Evolutionary conservation across 805 yeast species (phyloP), one percentile per base, ranked within the genome.

Genomic region (Metschnikowia kofuensis): DNA sequence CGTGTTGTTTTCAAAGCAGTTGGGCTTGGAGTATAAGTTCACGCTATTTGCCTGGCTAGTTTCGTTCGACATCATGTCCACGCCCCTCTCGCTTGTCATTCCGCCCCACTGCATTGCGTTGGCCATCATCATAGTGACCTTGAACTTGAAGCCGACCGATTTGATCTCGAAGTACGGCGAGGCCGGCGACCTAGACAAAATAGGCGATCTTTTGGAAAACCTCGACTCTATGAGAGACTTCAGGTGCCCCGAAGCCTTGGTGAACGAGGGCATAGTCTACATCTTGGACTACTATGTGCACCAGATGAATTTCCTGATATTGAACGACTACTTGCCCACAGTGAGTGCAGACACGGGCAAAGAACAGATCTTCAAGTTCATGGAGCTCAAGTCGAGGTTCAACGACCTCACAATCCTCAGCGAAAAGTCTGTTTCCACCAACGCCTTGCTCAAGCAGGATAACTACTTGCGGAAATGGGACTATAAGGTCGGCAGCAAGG

Each of bases 21-120:
- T 76, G 42, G 63, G 66, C 1, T 52, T 83, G 12, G 70, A 75
- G 21, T 73, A 77, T 55, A 74, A 77, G 13, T 62, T 76, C 10
- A 76, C 84, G 5, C 70, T 76, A 55, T 63, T 80, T 35, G 82
- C 87, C 2, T 90, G 96, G 96, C 65, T 80, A n/a, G 74, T 89
- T 2, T 73, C 83, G n/a, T 81, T 81, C 56, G 97, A 90, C 63
- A 71, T 83, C 10, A 80, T 84, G 61, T 78, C 83, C 47, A 82
- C 95, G 2, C 88, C 87, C 35, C 72, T 85, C 14, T 75, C 82
- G 9, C 66, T 90, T 34, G 83, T 80, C 57, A 76, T 81, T 8
- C 94, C 96, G 1, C 83, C 88, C 4, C 92, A 89, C 62, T 76
- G 84, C 28, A 79, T 85, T 31, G 89, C 96, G 0, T 60, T 88